Base-by-base conservation (phyloP, 306 rosid species). In the Trifolium repens region DNA sequence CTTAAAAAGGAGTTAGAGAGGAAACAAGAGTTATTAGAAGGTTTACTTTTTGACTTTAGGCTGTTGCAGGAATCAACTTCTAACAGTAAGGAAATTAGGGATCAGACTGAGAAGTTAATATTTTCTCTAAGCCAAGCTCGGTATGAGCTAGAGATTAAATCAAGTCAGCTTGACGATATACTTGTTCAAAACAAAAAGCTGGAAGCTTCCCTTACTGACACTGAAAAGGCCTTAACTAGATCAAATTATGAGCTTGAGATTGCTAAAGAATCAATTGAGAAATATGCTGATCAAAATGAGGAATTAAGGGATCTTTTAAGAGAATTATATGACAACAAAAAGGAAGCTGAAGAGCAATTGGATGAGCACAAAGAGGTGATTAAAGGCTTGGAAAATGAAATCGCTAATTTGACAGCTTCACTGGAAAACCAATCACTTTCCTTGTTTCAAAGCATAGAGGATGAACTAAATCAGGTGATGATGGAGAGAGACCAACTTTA, bases 11-110 rank as follows among this genome's bases (percentile, higher is more conserved):
- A 94, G 79, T 55, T 94, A 78, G 69, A 80, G 77, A 81, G 98
- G 88, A 94, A 91, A 72, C 88, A 84, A 73, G 88, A 83, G 81
- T 79, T 94, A 80, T 77, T 91, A 32, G 98, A 91, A 44, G 97
- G 98, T 37, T 84, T 91, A 85, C 89, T 87, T 79, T 94, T 94
- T 84, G 98, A 94, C 84, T 89, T 94, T 61, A 88, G 91, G 54
- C 78, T 89, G 84, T 85, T 91, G 88, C 98, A 94, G 83, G 98
- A 94, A 81, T 87, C 94, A 47, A 78, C 98, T 76, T 85, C 98
- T 74, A 90, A 80, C 85, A 85, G 79, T 53, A 90, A 78, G 82
- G 96, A 94, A 67, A 69, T 87, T 74, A 87, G 89, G 84, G 96
- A 94, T 39, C 91, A 90, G 83, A 86, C 88, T 73, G 97, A 91